Conservation (phyloP, 1,284 basidiomycete species). For the Ustilago hordei region DNA sequence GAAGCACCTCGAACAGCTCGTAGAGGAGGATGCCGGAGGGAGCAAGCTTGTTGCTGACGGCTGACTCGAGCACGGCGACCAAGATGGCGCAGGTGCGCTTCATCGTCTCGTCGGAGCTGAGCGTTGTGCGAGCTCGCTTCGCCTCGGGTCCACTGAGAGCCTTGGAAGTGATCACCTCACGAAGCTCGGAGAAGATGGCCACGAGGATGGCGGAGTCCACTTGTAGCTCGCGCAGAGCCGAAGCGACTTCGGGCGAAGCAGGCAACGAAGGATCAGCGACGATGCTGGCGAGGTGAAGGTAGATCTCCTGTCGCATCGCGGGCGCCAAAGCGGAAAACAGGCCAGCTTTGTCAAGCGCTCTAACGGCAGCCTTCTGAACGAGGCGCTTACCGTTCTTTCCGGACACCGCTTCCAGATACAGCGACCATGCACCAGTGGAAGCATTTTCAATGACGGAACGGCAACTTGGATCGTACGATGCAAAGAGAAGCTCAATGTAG, state of each 20-base stretch:
- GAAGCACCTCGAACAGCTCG: constrained; percentile 80
- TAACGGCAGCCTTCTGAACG: constrained; percentile 47
- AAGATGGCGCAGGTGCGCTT: constrained; percentile 53
- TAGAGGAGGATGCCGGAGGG: constrained; percentile 80
- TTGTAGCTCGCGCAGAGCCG: constrained; percentile 51
- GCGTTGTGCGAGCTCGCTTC: constrained; percentile 50
- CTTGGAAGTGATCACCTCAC: constrained; percentile 72
- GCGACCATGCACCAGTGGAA: constrained; percentile 63
- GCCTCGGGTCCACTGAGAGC: constrained; percentile 72
- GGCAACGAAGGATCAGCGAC: constrained; percentile 48
- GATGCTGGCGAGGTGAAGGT: constrained; percentile 71
- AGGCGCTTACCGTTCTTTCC: constrained; percentile 25
- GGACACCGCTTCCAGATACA: constrained; percentile 40
- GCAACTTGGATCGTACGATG: constrained; percentile 73
- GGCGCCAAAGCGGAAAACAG: constrained; percentile 74
- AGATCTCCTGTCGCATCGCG: constrained; percentile 75
- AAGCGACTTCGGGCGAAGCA: constrained; percentile 41
- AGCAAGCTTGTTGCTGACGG: constrained; percentile 76
- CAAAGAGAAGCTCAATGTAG: constrained; percentile 74
- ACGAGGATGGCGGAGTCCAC: constrained; percentile 73
- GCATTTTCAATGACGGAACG: constrained; percentile 74
- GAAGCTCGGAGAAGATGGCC: constrained; percentile 75
- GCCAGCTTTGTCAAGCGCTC: constrained; percentile 72
- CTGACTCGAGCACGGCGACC: constrained; percentile 77
- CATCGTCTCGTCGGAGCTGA: constrained; percentile 46